A percentile compares a stretch with the other conserved stretches of the same genome.
Conservation (phyloP, 108 stramenopile genomes). For the Seminavis robusta region DNA sequence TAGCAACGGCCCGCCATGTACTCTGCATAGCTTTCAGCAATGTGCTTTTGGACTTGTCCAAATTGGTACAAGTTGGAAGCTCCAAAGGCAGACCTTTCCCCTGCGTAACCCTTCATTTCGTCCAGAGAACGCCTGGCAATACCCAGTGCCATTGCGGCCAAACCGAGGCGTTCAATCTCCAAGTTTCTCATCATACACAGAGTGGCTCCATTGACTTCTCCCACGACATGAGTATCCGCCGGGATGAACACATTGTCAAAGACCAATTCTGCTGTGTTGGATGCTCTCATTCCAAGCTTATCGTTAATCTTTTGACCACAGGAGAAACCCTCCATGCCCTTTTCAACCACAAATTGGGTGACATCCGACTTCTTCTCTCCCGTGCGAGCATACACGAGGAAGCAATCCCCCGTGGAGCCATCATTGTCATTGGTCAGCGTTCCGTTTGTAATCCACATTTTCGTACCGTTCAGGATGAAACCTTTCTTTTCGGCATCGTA, state of each 20-base stretch:
- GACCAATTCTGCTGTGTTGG: slow-evolving; percentile 95
- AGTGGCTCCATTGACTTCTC: slow-evolving; percentile 86
- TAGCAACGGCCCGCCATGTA: slow-evolving; percentile 95
- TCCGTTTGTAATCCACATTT: slow-evolving; percentile 99
- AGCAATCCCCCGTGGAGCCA: slow-evolving; percentile 93
- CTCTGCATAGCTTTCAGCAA: slow-evolving; percentile 95
- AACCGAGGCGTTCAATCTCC: slow-evolving; percentile 94
- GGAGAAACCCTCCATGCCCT: slow-evolving; percentile 92
- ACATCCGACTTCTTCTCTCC: slow-evolving; percentile 68
- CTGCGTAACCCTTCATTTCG: slow-evolving; percentile 90
- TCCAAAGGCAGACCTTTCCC: slow-evolving; percentile 91
- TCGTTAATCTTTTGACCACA: slow-evolving; percentile 95
- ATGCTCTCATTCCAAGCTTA: slow-evolving; percentile 94
- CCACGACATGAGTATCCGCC: slow-evolving; percentile 75
- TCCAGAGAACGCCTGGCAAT: slow-evolving; percentile 92
- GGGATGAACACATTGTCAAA: slow-evolving; percentile 94
- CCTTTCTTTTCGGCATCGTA: slow-evolving; percentile 35
- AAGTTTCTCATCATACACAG: slow-evolving; percentile 99
- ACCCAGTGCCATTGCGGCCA: slow-evolving; percentile 96
- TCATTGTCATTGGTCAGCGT: slow-evolving; percentile 78
- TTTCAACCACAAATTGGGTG: slow-evolving; percentile 95
- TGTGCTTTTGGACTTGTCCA: slow-evolving; percentile 94
- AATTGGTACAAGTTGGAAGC: slow-evolving; percentile 70
- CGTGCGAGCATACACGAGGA: slow-evolving; percentile 95
- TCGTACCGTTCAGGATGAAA: slow-evolving; percentile 90